These are phyloP conservation scores for Zygoascus hellenicus DNA, from an alignment of 1,139 yeast species.

Conservation along the genomic window DNA sequence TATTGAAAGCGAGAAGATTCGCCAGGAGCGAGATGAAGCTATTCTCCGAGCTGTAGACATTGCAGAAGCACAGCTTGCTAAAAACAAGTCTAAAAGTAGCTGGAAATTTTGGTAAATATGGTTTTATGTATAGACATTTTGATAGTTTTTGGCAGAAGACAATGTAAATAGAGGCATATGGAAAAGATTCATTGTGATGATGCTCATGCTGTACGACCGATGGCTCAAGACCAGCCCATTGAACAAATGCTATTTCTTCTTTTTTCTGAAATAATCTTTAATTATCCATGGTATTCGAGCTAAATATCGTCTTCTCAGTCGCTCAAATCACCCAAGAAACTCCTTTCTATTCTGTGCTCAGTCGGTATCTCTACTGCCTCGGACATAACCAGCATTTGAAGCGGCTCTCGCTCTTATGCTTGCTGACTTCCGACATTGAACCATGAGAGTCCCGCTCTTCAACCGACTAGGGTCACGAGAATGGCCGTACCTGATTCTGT, in stretches of 20 bases:
- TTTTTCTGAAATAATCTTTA: no score
- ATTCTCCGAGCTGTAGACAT: slow-evolving; percentile 52
- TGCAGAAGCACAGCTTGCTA: slow-evolving; percentile 33
- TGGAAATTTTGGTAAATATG: slow-evolving; percentile 6
- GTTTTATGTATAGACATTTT: not conserved
- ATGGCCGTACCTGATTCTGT: slow-evolving; percentile 30
- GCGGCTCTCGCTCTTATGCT: not conserved
- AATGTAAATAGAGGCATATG: not conserved
- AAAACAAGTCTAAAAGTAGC: not conserved
- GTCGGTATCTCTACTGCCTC: no score
- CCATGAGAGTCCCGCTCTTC: slow-evolving; percentile 27
- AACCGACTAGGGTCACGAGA: slow-evolving; percentile 29
- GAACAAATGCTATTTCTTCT: no score
- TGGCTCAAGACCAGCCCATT: no score
- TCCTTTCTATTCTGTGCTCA: no score
- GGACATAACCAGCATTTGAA: not conserved
- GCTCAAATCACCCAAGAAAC: no score
- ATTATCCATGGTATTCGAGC: no score
- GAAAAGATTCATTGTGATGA: not conserved
- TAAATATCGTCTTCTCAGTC: no score
- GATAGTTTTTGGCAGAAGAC: not conserved
- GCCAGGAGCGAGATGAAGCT: slow-evolving; percentile 66
- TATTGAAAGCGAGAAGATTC: slow-evolving; percentile 66
- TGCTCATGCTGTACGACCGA: no score
- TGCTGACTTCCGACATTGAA: not conserved